Base-by-base conservation (phyloP, 176 grass and related monocot genomes). In the Hordeum marinum region DNA sequence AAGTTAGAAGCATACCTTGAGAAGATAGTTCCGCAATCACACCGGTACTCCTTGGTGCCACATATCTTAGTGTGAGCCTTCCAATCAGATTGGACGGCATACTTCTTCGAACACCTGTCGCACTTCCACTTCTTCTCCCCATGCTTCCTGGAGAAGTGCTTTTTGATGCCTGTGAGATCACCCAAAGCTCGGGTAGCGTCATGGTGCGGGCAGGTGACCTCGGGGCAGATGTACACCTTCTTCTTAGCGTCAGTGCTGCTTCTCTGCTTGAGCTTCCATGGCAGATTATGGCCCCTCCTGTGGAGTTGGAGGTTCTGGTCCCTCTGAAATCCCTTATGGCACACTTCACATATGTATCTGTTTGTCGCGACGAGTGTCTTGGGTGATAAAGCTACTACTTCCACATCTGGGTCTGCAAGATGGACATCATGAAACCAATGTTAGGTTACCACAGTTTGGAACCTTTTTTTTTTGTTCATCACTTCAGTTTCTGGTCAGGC, bases 121-220 rank as follows among this genome's bases (percentile, higher is more conserved):
- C 91, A 93, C 82, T 93, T 93, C 91, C 91, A 93, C 41, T 93
- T 93, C 88, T 93, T 93, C 88, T 93, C 91, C 8, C 91, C 91
- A 62, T 93, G 91, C 60, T 93, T 93, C 50, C 91, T 87, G 27
- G 85, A 90, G 82, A 75, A 93, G 78, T 93, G 91, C 2, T 93
- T 93, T 69, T 93, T 93, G 71, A 93, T 90, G 72, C 91, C 88
- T 6, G 91, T 93, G 64, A 90, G 82, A 78, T 93, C 91, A 0
- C 91, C 91, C 18, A 93, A 62, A 79, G 91, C 88, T 29, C 82
- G 72, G 29, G 36, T 90, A 2, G 85, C 84, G 25, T 93, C 88
- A 68, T 93, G 91, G 11, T 93, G 91, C 34, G 88, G 85, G 40
- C 91, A 90, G 29, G 81, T 93, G 31, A 79, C 26, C 85, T 93